Evolutionary conservation across 2,329 filamentous ascomycete genomes (phyloP), one percentile per base, ranked within the genome.

Genomic region (Mariannaea elegans): DNA sequence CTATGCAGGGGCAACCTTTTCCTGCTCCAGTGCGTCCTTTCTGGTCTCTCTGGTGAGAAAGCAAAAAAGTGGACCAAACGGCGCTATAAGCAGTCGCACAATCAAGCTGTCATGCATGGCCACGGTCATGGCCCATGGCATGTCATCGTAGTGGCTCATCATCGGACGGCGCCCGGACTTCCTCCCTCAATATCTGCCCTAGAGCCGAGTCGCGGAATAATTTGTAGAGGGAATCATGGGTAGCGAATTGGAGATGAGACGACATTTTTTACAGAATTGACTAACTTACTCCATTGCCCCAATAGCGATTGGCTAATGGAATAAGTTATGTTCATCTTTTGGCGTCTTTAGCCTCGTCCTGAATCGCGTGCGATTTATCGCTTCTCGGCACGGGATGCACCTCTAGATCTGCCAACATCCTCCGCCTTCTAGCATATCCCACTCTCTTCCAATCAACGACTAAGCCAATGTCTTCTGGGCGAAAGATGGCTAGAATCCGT

Each of bases 31-130:
- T 59, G 56, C 45, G 56, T 23, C 38, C 38, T 45, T 59, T 59
- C 45, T 50, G 24, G 32, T 38, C 45, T 41, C 50, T 36, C 31
- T 58, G n/a, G n/a, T n/a, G 54, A 52, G 49, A 36, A 36, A 24
- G 31, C 32, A 18, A 24, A 56, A 54, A 56, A 58, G 54, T 50
- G 54, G 54, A 47, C 52, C 48, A 50, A 14, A 13, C 44, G 27
- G 24, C 45, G 54, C 44, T 48, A 57, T 61, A 50, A 19, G 53
- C 60, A 53, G 62, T 69, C 56, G 55, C 65, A 70, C 59, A 70
- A 68, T 70, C 64, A 54, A 67, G 60, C 60, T 70, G 65, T 70
- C 67, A 67, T 68, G 63, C 67, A 69, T 64, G 44, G 53, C 56
- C 42, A 60, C 53, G 41, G 32, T 41, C 52, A 47, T 44, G 48